A percentile compares a stretch with the other conserved stretches of the same genome.
Conservation (phyloP, 805 yeast genomes). For the Zygoascus ofunaensis region DNA sequence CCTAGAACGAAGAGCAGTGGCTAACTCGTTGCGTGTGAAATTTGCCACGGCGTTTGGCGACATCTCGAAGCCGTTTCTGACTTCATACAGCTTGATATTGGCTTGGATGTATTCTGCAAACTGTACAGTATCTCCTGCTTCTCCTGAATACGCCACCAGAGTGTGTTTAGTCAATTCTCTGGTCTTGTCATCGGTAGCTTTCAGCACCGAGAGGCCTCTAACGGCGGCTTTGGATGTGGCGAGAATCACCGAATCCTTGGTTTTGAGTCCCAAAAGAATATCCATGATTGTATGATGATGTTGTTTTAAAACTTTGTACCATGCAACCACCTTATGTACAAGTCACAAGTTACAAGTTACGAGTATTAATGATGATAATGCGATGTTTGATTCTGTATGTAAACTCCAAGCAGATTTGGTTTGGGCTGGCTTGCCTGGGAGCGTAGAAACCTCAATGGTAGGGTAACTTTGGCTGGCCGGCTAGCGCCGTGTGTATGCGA, state of each 20-base stretch:
- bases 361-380: too few species aligned
- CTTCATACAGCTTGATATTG: constrained; percentile 76
- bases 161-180: constrained; percentile 63
- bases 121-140: constrained; percentile 91
- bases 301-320: too few species aligned
- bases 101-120: constrained; percentile 94
- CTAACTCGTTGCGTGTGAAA: constrained; percentile 80
- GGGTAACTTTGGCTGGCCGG: too few species aligned
- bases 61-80: constrained; percentile 75
- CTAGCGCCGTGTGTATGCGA: too few species aligned
- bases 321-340: too few species aligned
- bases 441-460: too few species aligned
- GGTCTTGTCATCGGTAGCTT: constrained; percentile 74
- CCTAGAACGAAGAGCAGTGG: constrained; percentile 80
- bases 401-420: too few species aligned
- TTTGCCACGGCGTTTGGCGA: constrained; percentile 81
- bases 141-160: constrained; percentile 86
- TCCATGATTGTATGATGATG: constrained; percentile 51
- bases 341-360: too few species aligned
- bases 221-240: constrained; percentile 95
- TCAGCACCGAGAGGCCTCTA: constrained; percentile 77
- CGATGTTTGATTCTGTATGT: too few species aligned
- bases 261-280: constrained; percentile 76
- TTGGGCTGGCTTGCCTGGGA: too few species aligned
- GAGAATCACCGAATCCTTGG: constrained; percentile 69